phyloP scores from a whole-genome alignment of 176 grass and related monocot species.

The Ananas comosus region DNA sequence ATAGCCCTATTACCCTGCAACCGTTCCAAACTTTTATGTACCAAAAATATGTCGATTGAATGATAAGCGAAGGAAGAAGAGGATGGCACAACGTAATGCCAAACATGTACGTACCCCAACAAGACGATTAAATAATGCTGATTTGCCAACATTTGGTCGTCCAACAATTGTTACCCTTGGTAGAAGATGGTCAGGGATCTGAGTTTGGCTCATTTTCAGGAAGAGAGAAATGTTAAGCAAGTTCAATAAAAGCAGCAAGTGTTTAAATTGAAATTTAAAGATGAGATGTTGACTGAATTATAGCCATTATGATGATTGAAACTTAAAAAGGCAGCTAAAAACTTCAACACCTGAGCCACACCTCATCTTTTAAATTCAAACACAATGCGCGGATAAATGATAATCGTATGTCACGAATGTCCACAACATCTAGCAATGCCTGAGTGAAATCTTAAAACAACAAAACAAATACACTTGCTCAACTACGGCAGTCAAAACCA shows the following conservation, averaged over 20 bases:
- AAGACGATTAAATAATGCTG: slow-evolving; percentile 86
- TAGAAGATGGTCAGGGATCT: slow-evolving; percentile 80
- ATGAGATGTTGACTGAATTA: not conserved
- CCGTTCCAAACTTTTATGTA: not conserved
- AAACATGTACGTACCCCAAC: slow-evolving; percentile 54
- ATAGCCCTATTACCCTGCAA: slow-evolving; percentile 72
- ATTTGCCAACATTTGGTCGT: slow-evolving; percentile 93
- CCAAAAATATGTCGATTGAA: not conserved
- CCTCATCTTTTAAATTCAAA: too few relatives aligned
- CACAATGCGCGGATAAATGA: not conserved
- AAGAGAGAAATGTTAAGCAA: not conserved
- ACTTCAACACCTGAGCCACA: too few relatives aligned
- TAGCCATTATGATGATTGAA: too few relatives aligned
- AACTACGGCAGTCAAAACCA: not conserved
- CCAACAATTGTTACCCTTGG: slow-evolving; percentile 82
- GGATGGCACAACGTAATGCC: not conserved
- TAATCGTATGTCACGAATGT: not conserved
- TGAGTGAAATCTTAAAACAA: not conserved
- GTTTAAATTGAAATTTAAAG: not conserved
- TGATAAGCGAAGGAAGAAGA: slow-evolving; percentile 7
- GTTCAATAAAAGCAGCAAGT: slow-evolving; percentile 9
- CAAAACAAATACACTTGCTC: not conserved
- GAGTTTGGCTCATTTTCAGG: slow-evolving; percentile 7
- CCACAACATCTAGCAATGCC: not conserved
- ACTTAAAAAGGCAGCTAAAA: too few relatives aligned